phyloP scores from a whole-genome alignment of 345 rosid genomes.

The Salix brachista region DNA sequence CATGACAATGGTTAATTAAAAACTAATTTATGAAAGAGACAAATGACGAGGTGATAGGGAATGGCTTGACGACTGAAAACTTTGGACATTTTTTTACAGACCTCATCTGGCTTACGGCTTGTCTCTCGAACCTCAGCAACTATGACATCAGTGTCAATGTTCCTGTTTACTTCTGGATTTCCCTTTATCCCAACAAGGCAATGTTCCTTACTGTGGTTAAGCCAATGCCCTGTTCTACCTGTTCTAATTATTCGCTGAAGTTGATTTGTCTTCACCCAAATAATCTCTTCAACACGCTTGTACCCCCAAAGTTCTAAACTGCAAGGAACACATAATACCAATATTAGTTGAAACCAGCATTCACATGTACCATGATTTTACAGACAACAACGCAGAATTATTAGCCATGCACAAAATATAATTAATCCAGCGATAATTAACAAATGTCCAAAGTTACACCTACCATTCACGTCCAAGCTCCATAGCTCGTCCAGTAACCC shows the following conservation, averaged over 20 bases:
- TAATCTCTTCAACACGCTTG: slow-evolving; percentile 92
- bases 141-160: slow-evolving; percentile 93
- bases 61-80: background rate
- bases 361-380: background rate
- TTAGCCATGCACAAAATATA: background rate
- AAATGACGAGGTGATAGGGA: background rate
- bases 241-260: slow-evolving; percentile 98
- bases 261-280: slow-evolving; percentile 92
- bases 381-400: background rate
- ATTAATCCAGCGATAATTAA: background rate
- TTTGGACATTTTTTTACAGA: slow-evolving; percentile 27
- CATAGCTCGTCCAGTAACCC: slow-evolving; percentile 99
- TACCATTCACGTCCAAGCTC: slow-evolving; percentile 99
- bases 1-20: background rate
- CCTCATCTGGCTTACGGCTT: slow-evolving; percentile 99
- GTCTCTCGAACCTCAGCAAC: slow-evolving; percentile 99
- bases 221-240: slow-evolving; percentile 99
- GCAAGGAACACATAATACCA: slow-evolving; percentile 14
- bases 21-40: background rate
- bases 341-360: background rate
- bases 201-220: slow-evolving; percentile 97
- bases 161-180: slow-evolving; percentile 85
- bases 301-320: slow-evolving; percentile 98
- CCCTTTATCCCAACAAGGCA: slow-evolving; percentile 99
- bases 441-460: background rate